phyloP scores from a whole-genome alignment of 73 alveolate species.

The Uronychia binucleata region DNA sequence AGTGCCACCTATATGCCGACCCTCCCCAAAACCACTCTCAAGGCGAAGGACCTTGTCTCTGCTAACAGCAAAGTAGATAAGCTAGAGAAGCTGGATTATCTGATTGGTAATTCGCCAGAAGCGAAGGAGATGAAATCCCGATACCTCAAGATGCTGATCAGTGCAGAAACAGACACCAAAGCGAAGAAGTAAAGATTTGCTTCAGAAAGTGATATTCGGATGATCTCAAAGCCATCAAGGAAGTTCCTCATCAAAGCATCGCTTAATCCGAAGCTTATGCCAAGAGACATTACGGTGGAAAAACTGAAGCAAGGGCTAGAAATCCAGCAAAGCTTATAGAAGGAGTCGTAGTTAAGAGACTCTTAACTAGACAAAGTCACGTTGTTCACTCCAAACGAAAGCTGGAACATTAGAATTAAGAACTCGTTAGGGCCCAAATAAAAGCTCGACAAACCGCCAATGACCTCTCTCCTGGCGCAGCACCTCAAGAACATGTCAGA shows the following conservation, averaged over 20 bases:
- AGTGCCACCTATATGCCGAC: too few species aligned
- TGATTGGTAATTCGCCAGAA: not conserved
- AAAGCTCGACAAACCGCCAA: not conserved
- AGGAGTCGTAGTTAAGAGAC: not conserved
- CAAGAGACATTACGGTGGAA: not conserved
- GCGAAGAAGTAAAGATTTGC: not conserved
- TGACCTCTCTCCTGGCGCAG: not conserved
- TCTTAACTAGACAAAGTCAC: not conserved
- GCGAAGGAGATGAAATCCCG: conserved; percentile 1
- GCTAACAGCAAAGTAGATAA: not conserved
- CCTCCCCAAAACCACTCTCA: too few species aligned
- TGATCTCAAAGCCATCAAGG: not conserved
- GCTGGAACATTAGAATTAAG: not conserved
- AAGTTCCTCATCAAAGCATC: not conserved
- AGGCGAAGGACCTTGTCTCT: too few species aligned
- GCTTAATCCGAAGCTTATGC: not conserved
- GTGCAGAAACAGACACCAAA: not conserved
- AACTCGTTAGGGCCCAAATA: not conserved
- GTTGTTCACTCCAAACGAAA: not conserved
- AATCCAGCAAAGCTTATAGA: not conserved
- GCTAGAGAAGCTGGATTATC: not conserved
- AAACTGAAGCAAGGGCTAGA: not conserved
- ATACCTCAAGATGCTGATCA: not conserved
- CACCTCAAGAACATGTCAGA: not conserved
- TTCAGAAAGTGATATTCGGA: not conserved